phyloP scores from a whole-genome alignment of 257 asterid genomes.

The Solanum dulcamara region DNA sequence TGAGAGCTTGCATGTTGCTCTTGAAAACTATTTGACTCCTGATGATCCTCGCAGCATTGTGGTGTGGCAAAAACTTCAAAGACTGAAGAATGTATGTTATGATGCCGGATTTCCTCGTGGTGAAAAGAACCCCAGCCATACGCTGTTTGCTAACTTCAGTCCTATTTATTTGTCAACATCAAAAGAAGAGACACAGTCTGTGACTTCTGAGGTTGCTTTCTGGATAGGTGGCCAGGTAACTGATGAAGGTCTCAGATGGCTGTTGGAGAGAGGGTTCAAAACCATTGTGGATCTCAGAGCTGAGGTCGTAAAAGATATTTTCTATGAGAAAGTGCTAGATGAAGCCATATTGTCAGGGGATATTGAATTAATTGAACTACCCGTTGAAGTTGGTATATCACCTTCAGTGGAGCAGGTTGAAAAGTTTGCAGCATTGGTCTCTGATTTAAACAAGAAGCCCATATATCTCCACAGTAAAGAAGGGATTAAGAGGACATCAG shows the following conservation, averaged over 20 bases:
- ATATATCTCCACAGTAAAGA: conserved; percentile 85
- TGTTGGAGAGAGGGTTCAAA: conserved; percentile 67
- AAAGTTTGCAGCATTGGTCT: conserved; percentile 58
- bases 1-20: conserved; percentile 91
- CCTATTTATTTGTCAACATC: conserved; percentile 48
- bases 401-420: conserved; percentile 80
- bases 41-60: conserved; percentile 62
- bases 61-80: conserved; percentile 90
- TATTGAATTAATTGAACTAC: conserved; percentile 63
- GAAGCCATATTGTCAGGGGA: conserved; percentile 46
- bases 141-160: conserved; percentile 81
- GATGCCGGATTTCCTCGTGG: conserved; percentile 85
- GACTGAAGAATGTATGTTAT: conserved; percentile 73
- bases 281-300: conserved; percentile 90
- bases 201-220: conserved; percentile 43
- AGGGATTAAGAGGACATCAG: conserved; percentile 80
- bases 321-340: conserved; percentile 44
- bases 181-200: conserved; percentile 32
- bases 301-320: conserved; percentile 74
- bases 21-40: conserved; percentile 70
- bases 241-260: conserved; percentile 83
- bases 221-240: conserved; percentile 98
- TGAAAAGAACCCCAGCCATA: conserved; percentile 61
- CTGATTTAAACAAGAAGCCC: conserved; percentile 57
- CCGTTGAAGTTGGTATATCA: conserved; percentile 71